Evolutionary conservation across 1,284 basidiomycete species (phyloP).

Genomic region (Leccinum pallidistipes): DNA sequence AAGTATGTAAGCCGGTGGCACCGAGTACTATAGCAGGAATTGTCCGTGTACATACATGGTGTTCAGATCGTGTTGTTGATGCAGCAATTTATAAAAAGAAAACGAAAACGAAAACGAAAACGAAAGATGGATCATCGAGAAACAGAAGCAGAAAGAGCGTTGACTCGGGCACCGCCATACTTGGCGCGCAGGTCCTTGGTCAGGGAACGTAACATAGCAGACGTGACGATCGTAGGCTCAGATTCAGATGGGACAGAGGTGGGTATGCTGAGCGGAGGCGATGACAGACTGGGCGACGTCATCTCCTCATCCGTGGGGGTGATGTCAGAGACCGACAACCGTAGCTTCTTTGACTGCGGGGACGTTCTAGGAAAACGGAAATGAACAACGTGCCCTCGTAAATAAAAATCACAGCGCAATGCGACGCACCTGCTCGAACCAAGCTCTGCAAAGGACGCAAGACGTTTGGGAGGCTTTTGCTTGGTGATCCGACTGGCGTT

Average conservation of each 20-base stretch:
- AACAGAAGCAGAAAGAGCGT: constrained; percentile 5
- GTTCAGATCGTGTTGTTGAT: neutral
- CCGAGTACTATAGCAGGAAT: neutral
- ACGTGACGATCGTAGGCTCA: constrained; percentile 47
- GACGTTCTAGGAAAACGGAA: constrained; percentile 20
- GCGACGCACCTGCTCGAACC: constrained; percentile 26
- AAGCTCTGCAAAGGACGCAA: constrained; percentile 27
- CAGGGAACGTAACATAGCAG: constrained; percentile 68
- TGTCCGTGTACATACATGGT: constrained; percentile 10
- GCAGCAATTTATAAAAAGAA: neutral
- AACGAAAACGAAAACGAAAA: neutral
- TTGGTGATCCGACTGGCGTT: constrained; percentile 38
- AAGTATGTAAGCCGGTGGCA: constrained; percentile 3
- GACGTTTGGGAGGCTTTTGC: constrained; percentile 39
- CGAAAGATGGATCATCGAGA: constrained; percentile 6
- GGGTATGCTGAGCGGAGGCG: constrained; percentile 39
- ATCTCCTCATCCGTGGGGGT: constrained; percentile 33
- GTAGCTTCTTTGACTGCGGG: constrained; percentile 41
- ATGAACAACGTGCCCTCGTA: neutral
- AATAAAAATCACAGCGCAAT: neutral
- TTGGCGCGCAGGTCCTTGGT: constrained; percentile 60
- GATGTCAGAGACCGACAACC: constrained; percentile 37
- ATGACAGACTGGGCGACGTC: constrained; percentile 26
- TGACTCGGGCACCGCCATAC: constrained; percentile 34
- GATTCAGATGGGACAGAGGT: constrained; percentile 37